Percentiles rank a stretch among this genome's conserved stretches.
Conservation (phyloP, 441 rosid genomes). For the Brassica hybrid region DNA sequence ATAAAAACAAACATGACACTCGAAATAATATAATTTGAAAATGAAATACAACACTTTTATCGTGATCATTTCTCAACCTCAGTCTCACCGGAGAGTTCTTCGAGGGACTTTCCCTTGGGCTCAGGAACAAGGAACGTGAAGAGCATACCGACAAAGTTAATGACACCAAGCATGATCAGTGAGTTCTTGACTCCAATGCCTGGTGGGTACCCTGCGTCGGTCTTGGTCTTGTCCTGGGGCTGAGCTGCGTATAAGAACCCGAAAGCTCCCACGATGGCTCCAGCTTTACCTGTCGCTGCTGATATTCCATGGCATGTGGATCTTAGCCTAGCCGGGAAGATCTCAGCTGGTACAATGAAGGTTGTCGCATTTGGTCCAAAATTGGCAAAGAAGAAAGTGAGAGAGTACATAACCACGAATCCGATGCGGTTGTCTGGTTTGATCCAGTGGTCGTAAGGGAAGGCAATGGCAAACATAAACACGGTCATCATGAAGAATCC, state of each 20-base stretch:
- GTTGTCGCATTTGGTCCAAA: conserved; percentile 66
- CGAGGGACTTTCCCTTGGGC: conserved; percentile 59
- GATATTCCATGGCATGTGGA: conserved; percentile 67
- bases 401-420: conserved; percentile 49
- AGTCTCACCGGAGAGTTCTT: conserved; percentile 61
- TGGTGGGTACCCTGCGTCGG: conserved; percentile 46
- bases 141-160: too few species aligned
- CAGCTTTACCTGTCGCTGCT: conserved; percentile 58
- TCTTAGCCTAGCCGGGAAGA: conserved; percentile 56
- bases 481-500: too few species aligned
- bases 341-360: conserved; percentile 59
- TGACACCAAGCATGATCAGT: conserved; percentile 49
- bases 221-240: conserved; percentile 30
- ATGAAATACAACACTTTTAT: too few species aligned
- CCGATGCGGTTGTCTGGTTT: conserved; percentile 46
- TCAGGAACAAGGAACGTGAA: conserved; percentile 60
- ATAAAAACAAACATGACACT: too few species aligned
- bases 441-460: too few species aligned
- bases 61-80: conserved; percentile 42
- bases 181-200: conserved; percentile 58
- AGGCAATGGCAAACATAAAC: too few species aligned
- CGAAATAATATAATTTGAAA: too few species aligned
- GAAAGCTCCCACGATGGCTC: conserved; percentile 66
- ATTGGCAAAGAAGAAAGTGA: conserved; percentile 64
- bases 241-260: conserved; percentile 65